Percentiles rank a stretch among this genome's conserved stretches.
These are phyloP conservation scores for Larix kaempferi DNA, from an alignment of 75 land plant species.

Conservation along the genomic window DNA sequence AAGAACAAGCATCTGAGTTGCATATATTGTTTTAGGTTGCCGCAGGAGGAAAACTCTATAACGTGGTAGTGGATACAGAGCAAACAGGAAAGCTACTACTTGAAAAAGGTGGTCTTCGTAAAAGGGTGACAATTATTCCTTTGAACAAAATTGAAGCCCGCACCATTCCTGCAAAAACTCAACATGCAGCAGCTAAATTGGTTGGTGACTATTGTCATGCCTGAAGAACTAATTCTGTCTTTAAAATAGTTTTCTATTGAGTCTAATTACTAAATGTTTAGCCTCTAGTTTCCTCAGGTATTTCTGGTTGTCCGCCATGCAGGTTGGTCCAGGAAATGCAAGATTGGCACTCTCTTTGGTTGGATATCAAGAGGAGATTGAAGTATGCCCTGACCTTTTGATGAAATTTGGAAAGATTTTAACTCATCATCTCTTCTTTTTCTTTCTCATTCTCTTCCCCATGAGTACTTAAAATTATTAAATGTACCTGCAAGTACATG, in stretches of 20 bases:
- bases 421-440: too few relatives aligned
- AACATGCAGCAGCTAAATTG: conserved; percentile 70
- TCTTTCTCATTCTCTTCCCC: neutral
- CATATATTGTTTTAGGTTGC: conserved; percentile 57
- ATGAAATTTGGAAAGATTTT: too few relatives aligned
- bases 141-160: conserved; percentile 82
- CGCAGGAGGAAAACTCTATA: conserved; percentile 92
- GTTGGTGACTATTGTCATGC: conserved; percentile 32
- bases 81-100: conserved; percentile 92
- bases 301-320: neutral
- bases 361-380: conserved; percentile 80
- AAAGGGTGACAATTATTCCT: conserved; percentile 97
- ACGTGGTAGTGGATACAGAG: conserved; percentile 96
- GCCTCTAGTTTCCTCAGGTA: neutral
- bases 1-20: neutral
- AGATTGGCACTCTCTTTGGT: conserved; percentile 83
- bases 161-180: conserved; percentile 55
- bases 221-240: neutral
- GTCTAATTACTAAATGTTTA: neutral
- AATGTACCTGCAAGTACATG: neutral
- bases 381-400: conserved; percentile 26
- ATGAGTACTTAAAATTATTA: neutral
- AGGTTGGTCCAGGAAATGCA: conserved; percentile 94
- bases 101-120: conserved; percentile 78
- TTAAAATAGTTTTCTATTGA: neutral